phyloP scores from a whole-genome alignment of 176 grass and related monocot genomes.

The Carex scoparia region DNA sequence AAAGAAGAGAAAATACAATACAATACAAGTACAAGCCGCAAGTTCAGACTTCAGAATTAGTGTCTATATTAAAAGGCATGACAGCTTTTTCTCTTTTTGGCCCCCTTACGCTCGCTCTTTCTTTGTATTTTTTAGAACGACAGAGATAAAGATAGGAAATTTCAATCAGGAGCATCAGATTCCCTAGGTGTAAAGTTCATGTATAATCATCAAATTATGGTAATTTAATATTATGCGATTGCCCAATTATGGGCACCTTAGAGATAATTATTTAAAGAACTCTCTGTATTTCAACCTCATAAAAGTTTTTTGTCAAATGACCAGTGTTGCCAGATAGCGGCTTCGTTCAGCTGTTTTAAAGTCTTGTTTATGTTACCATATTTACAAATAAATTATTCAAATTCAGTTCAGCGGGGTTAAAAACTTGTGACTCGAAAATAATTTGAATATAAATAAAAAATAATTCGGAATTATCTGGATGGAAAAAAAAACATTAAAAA shows the following conservation, averaged over 20 bases:
- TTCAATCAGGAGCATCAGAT: neutral
- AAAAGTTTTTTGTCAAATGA: too few species aligned
- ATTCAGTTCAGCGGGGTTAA: too few species aligned
- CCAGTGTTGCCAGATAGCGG: too few species aligned
- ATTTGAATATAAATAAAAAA: too few species aligned
- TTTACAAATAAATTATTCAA: too few species aligned
- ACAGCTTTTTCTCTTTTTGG: neutral
- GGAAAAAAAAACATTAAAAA: too few species aligned
- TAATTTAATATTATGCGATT: neutral
- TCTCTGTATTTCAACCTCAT: too few species aligned
- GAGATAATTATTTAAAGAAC: too few species aligned
- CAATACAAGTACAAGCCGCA: neutral
- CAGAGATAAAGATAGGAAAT: neutral
- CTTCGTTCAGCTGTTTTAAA: too few species aligned
- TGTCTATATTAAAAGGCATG: neutral
- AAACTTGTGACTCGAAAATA: too few species aligned
- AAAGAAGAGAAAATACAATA: neutral
- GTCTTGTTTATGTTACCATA: too few species aligned
- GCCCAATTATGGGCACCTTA: neutral
- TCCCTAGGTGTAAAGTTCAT: neutral
- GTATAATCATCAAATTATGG: neutral
- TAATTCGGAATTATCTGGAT: too few species aligned
- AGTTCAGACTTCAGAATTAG: slow-evolving; percentile 2
- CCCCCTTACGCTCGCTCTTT: neutral
- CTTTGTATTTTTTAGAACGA: neutral